Base-by-base conservation (phyloP, 257 asterid genomes). In the Solanum appendiculatum region DNA sequence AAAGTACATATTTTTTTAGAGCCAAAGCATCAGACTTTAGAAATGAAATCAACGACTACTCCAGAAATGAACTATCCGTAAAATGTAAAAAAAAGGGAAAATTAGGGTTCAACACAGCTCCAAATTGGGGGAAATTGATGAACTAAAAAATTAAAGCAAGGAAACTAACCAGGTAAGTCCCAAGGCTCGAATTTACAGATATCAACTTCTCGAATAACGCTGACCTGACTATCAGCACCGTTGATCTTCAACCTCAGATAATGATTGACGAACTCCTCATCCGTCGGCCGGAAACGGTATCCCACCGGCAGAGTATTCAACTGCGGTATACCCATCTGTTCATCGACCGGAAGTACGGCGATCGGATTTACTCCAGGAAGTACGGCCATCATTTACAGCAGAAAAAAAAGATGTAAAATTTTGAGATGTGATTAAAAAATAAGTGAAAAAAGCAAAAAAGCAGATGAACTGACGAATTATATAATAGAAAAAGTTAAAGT, bases 261-360 rank as follows among this genome's bases (percentile, higher is more conserved):
- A 89, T 96, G 98, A 89, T 91, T 93, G 54, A 96, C 91, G 20
- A 96, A 94, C 91, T 96, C 99, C 92, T 92, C 98, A 64, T 96
- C 99, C 15, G 99, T 96, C 27, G 98, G 99, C 14, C 98, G 92
- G 89, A 96, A 96, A 68, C 99, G 86, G 86, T 95, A 96, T 4
- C 99, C 98, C 84, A 96, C 98, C 86, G 99, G 99, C 68, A 96
- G 90, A 27, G 94, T 86, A 44, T 90, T 89, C 85, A 51, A 66
- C 84, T 96, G 93, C 25, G 93, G 92, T 87, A 96, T 94, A 87
- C 91, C 91, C 98, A 94, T 95, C 87, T 54, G 70, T 63, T 40
- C 72, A 33, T 86, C 84, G 63, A 44, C 86, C 85, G 95, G 92
- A 46, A 92, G 89, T 85, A 94, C 97, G 86, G 92, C 90, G 98